Evolutionary conservation across 352 stramenopile genomes (phyloP).

Genomic region (Pythium brachiatum): DNA sequence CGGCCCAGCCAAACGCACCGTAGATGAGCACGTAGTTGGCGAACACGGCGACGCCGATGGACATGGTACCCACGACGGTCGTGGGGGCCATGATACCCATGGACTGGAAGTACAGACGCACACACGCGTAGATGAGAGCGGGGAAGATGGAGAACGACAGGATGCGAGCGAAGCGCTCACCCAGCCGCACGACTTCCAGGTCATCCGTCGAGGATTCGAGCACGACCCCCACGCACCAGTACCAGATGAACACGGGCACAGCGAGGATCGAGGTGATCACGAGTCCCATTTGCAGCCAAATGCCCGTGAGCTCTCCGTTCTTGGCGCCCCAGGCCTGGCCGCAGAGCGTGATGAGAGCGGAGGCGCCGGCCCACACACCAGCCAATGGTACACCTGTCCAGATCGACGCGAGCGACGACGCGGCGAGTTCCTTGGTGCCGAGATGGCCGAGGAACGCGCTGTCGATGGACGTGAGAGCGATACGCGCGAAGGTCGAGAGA

Average conservation of each 20-base stretch:
- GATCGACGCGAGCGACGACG: slow-evolving; percentile 68
- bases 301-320: slow-evolving; percentile 59
- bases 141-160: slow-evolving; percentile 78
- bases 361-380: slow-evolving; percentile 65
- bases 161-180: slow-evolving; percentile 71
- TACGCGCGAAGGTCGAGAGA: slow-evolving; percentile 71
- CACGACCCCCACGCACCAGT: slow-evolving; percentile 45
- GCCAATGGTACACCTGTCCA: slow-evolving; percentile 74
- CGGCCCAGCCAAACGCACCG: slow-evolving; percentile 45
- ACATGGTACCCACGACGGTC: slow-evolving; percentile 63
- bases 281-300: slow-evolving; percentile 77
- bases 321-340: slow-evolving; percentile 71
- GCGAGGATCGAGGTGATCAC: slow-evolving; percentile 42
- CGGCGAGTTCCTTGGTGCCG: slow-evolving; percentile 64
- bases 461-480: slow-evolving; percentile 77
- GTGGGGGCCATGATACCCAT: slow-evolving; percentile 79
- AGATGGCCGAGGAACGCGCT: slow-evolving; percentile 76
- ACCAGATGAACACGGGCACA: slow-evolving; percentile 62
- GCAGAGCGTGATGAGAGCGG: slow-evolving; percentile 74
- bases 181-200: slow-evolving; percentile 58
- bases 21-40: slow-evolving; percentile 64
- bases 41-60: slow-evolving; percentile 54
- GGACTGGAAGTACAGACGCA: slow-evolving; percentile 81
- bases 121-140: slow-evolving; percentile 70
- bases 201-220: slow-evolving; percentile 68